Conservation (phyloP, 192 early-diverging fungal species). For the Coemansia sp. region DNA sequence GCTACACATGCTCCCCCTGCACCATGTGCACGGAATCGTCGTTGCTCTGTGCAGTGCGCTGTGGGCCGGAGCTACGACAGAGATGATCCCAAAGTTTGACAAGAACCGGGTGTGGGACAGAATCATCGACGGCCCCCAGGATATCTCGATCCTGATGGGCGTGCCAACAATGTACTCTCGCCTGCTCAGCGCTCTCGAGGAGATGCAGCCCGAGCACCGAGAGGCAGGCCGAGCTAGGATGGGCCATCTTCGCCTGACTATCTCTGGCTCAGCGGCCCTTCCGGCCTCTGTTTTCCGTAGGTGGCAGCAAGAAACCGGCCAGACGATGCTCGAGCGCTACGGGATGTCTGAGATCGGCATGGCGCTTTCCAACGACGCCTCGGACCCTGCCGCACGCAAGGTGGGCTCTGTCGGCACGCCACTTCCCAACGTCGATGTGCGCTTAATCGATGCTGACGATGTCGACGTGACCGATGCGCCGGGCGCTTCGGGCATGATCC, state of each 20-base stretch:
- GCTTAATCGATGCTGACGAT: slow-evolving; percentile 53
- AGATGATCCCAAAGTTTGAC: slow-evolving; percentile 73
- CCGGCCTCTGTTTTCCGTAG: slow-evolving; percentile 61
- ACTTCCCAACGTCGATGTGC: slow-evolving; percentile 62
- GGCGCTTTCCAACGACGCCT: slow-evolving; percentile 65
- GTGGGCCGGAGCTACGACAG: slow-evolving; percentile 68
- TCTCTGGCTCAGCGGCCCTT: slow-evolving; percentile 74
- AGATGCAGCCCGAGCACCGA: slow-evolving; percentile 41
- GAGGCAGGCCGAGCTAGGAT: slow-evolving; percentile 47
- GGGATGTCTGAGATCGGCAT: slow-evolving; percentile 92
- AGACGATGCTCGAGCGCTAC: slow-evolving; percentile 77
- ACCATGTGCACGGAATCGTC: slow-evolving; percentile 74
- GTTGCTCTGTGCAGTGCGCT: slow-evolving; percentile 65
- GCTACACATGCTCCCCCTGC: slow-evolving; percentile 76
- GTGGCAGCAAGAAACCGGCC: slow-evolving; percentile 73
- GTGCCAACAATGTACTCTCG: slow-evolving; percentile 88
- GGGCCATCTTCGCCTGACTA: slow-evolving; percentile 68
- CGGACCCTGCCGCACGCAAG: slow-evolving; percentile 16
- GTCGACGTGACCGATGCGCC: slow-evolving; percentile 49
- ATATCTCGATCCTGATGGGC: slow-evolving; percentile 79
- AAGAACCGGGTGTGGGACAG: slow-evolving; percentile 61
- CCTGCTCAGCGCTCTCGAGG: slow-evolving; percentile 57
- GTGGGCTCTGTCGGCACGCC: slow-evolving; percentile 72
- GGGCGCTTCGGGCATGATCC: slow-evolving; percentile 64
- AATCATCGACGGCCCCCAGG: slow-evolving; percentile 51